Evolutionary conservation across 495 filamentous ascomycete species (phyloP).

Genomic region (Glutinoglossum americanum): DNA sequence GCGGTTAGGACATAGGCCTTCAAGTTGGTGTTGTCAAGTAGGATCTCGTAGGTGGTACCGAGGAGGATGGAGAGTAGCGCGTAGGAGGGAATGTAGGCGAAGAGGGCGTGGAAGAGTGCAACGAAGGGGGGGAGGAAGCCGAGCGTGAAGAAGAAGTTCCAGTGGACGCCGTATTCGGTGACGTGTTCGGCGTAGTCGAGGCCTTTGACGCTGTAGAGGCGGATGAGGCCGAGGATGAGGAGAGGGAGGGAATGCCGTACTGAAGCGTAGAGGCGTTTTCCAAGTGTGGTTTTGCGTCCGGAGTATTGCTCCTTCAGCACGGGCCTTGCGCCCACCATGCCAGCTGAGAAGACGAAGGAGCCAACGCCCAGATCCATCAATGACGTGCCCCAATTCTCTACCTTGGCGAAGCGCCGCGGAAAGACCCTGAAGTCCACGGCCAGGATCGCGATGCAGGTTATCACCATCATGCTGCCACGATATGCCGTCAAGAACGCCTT

Average conservation of each 20-base stretch:
- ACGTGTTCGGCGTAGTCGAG: constrained; percentile 94
- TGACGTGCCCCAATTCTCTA: constrained; percentile 94
- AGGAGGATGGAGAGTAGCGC: constrained; percentile 46
- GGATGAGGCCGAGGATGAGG: constrained; percentile 55
- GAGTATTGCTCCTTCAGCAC: constrained; percentile 47
- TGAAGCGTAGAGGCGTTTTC: constrained; percentile 34
- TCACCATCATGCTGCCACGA: constrained; percentile 75
- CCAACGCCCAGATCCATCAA: constrained; percentile 97
- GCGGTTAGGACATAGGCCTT: constrained; percentile 73
- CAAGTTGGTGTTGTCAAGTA: constrained; percentile 53
- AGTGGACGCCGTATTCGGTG: constrained; percentile 94
- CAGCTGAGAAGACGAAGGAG: constrained; percentile 89
- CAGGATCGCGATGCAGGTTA: constrained; percentile 83
- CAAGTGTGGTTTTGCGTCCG: constrained; percentile 23
- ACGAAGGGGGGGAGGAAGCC: constrained; percentile 76
- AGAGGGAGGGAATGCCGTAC: constrained; percentile 66
- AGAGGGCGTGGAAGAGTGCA: constrained; percentile 54
- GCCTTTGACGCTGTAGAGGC: constrained; percentile 77
- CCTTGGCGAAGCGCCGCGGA: constrained; percentile 87
- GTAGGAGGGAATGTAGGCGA: constrained; percentile 44
- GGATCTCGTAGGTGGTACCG: constrained; percentile 42
- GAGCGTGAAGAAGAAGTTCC: constrained; percentile 99
- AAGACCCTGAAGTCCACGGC: constrained; percentile 91
- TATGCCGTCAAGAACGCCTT: constrained; percentile 87
- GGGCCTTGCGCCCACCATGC: constrained; percentile 77